phyloP scores from a whole-genome alignment of 129 eudicot genomes.

The Glebionis coronaria region DNA sequence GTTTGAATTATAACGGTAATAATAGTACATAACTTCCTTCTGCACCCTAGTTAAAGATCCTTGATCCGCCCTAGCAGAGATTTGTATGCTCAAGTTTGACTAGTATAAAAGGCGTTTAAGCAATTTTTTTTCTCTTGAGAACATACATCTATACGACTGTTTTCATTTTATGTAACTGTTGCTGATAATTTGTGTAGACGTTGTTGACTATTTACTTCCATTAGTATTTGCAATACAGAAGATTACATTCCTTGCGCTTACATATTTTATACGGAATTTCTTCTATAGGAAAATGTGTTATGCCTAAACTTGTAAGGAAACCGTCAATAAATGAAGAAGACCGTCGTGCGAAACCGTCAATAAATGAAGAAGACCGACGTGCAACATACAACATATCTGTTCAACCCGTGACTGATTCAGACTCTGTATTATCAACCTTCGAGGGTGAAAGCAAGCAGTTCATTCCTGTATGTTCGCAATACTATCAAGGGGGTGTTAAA shows the following conservation, averaged over 20 bases:
- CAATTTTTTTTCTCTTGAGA: neutral
- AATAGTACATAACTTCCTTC: too few relatives aligned
- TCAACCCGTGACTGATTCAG: conserved; percentile 47
- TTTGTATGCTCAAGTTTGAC: too few relatives aligned
- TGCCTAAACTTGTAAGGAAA: conserved; percentile 63
- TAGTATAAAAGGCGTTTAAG: too few relatives aligned
- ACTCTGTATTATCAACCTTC: conserved; percentile 63
- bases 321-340: conserved; percentile 62
- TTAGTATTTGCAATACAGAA: too few relatives aligned
- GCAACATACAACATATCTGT: conserved; percentile 58
- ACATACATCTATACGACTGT: neutral
- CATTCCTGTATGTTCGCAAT: conserved; percentile 64
- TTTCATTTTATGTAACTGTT: neutral
- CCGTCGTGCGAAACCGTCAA: conserved; percentile 66
- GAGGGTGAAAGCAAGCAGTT: conserved; percentile 91
- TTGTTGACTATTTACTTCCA: too few relatives aligned
- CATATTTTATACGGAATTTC: conserved; percentile 14
- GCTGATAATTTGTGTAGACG: too few relatives aligned
- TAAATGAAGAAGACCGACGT: conserved; percentile 83
- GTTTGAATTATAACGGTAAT: too few relatives aligned
- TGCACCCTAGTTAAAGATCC: too few relatives aligned
- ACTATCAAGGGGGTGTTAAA: too few relatives aligned
- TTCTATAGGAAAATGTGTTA: conserved; percentile 55
- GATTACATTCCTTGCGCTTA: too few relatives aligned
- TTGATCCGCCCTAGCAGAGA: too few relatives aligned